Evolutionary conservation across 1,284 basidiomycete genomes (phyloP).

Genomic region (Leccinum ponderosum): DNA sequence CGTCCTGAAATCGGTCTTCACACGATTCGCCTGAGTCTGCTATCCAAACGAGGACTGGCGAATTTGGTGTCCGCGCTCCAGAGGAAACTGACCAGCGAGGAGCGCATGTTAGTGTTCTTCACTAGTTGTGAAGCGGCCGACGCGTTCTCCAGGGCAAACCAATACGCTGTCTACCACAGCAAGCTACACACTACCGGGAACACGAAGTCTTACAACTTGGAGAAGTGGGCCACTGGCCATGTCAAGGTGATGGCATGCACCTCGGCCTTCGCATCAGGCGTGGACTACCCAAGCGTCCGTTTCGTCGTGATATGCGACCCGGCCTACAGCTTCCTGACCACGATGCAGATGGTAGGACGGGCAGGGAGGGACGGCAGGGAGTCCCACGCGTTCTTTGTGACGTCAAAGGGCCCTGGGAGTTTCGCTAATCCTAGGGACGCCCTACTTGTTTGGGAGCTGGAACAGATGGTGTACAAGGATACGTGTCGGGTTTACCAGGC

Average conservation of each 20-base stretch:
- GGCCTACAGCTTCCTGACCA: neutral
- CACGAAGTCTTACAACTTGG: neutral
- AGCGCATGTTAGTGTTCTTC: neutral
- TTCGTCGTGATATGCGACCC: neutral
- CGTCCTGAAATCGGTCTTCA: conserved; percentile 2
- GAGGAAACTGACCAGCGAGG: neutral
- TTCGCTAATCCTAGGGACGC: neutral
- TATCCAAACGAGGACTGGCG: too few species aligned
- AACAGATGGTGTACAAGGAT: neutral
- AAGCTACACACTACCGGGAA: neutral
- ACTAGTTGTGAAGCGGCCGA: neutral
- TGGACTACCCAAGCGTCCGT: neutral
- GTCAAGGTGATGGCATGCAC: neutral
- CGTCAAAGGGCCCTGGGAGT: neutral
- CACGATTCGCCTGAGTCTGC: neutral
- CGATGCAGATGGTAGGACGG: neutral
- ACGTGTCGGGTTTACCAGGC: neutral
- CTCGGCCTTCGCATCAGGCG: neutral
- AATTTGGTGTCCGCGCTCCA: too few species aligned
- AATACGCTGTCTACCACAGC: neutral
- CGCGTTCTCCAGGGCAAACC: accelerated
- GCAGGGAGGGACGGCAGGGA: conserved; percentile 3
- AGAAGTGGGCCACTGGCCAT: neutral
- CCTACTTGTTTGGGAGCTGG: neutral
- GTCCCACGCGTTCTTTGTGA: conserved; percentile 4